A percentile compares a stretch with the other conserved stretches of the same genome.
These are phyloP conservation scores for Tetrahymena malaccensis DNA, from an alignment of 73 alveolate genomes.

Conservation along the genomic window DNA sequence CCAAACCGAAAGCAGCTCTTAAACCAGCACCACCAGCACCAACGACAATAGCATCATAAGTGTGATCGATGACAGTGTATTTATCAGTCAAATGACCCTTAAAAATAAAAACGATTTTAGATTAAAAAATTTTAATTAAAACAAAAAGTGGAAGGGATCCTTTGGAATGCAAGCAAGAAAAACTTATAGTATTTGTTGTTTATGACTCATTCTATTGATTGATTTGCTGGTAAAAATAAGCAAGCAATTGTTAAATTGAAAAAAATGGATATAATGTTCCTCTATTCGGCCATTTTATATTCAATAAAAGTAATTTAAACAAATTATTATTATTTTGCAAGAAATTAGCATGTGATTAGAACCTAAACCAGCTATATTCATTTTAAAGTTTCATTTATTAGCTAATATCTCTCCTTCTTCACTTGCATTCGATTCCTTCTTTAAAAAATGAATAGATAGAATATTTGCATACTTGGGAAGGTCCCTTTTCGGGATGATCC, in stretches of 20 bases:
- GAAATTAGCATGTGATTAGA: not conserved
- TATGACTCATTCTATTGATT: too few species aligned
- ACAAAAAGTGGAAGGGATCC: not conserved
- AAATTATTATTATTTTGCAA: not conserved
- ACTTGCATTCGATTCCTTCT: not conserved
- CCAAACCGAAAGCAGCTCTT: conserved; percentile 96
- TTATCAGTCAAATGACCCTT: conserved; percentile 49
- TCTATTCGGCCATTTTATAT: too few species aligned
- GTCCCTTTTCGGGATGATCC: conserved; percentile 32
- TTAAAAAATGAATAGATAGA: not conserved
- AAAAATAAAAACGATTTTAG: not conserved
- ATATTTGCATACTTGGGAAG: conserved; percentile 11
- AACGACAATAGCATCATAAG: conserved; percentile 82
- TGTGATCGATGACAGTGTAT: conserved; percentile 78
- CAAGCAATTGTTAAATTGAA: too few species aligned
- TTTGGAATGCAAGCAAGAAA: not conserved
- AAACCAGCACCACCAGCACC: conserved; percentile 95
- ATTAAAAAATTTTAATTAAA: not conserved
- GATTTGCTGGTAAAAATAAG: too few species aligned
- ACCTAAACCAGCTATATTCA: not conserved
- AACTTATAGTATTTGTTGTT: too few species aligned
- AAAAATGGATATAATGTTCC: too few species aligned
- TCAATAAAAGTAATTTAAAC: too few species aligned
- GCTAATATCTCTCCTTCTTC: not conserved
- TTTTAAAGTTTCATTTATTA: not conserved